A percentile compares a stretch with the other conserved stretches of the same genome.
These are phyloP conservation scores for Aspergillus ustus DNA, from an alignment of 2,329 filamentous ascomycete species.

Conservation along the genomic window DNA sequence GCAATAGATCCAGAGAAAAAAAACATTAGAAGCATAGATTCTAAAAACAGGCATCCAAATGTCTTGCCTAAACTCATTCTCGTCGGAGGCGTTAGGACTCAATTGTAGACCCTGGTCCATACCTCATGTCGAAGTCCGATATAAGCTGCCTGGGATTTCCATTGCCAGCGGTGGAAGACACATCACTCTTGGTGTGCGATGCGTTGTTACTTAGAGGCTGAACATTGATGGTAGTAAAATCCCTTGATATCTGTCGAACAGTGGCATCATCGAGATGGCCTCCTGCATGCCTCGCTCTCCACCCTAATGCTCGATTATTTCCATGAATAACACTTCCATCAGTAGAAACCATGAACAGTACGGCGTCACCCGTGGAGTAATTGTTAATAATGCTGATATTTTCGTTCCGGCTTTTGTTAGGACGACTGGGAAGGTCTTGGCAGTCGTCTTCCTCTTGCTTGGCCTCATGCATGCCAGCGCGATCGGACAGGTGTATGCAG, in stretches of 20 bases:
- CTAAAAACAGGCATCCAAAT: too few species aligned
- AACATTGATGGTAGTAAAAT: not conserved
- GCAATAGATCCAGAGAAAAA: too few species aligned
- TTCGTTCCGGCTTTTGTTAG: not conserved
- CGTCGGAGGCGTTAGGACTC: too few species aligned
- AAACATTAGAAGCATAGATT: too few species aligned
- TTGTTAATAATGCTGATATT: not conserved
- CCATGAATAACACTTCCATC: not conserved
- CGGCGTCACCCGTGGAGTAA: not conserved
- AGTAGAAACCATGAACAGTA: conserved; percentile 1
- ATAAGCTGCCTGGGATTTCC: not conserved
- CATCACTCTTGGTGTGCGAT: not conserved
- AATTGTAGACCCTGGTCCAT: not conserved
- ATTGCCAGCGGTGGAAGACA: not conserved
- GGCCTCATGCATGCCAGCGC: too few species aligned
- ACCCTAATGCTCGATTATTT: not conserved
- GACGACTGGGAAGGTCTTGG: too few species aligned
- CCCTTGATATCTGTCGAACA: not conserved
- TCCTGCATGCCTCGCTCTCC: not conserved
- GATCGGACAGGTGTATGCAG: too few species aligned
- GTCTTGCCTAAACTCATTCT: too few species aligned
- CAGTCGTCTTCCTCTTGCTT: too few species aligned
- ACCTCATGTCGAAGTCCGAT: not conserved
- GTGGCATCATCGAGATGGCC: not conserved
- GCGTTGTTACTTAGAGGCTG: not conserved